Conservation (phyloP, 2,329 filamentous ascomycete species). For the Exophiala sideris region DNA sequence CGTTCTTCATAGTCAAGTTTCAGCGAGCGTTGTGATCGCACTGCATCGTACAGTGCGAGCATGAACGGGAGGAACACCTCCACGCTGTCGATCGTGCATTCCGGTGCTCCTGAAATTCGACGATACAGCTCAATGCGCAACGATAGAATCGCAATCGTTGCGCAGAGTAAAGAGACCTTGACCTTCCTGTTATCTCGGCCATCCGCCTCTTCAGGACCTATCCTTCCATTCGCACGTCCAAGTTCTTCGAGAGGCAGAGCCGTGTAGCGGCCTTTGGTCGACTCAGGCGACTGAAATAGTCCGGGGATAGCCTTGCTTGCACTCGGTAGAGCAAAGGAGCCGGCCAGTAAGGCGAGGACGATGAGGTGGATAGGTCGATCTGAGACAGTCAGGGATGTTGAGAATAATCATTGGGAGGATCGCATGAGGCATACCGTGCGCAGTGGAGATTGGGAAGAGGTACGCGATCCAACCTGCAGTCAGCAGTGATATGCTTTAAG, state of each 20-base stretch:
- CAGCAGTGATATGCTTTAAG: constrained; percentile 30
- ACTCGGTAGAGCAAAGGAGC: constrained; percentile 38
- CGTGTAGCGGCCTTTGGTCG: constrained; percentile 6
- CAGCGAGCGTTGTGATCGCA: constrained; percentile 33
- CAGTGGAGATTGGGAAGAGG: constrained; percentile 38
- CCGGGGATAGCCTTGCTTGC: constrained; percentile 35
- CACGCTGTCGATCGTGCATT: constrained; percentile 38
- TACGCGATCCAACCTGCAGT: constrained; percentile 35
- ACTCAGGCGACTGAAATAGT: constrained; percentile 22
- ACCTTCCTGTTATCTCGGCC: constrained; percentile 15
- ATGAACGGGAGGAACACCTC: constrained; percentile 39
- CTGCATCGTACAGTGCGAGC: constrained; percentile 41
- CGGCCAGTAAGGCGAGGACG: constrained; percentile 40
- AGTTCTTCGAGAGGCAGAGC: constrained; percentile 19
- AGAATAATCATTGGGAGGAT: background rate
- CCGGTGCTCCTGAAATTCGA: constrained; percentile 38
- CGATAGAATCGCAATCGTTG: constrained; percentile 30
- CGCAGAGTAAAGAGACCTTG: constrained; percentile 18
- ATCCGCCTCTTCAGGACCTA: background rate
- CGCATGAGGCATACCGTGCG: constrained; percentile 34
- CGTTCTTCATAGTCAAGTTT: constrained; percentile 23
- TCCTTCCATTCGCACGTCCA: constrained; percentile 7
- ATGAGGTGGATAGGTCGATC: constrained; percentile 47
- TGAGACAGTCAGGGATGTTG: constrained; percentile 20
- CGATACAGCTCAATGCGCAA: constrained; percentile 41